phyloP scores from a whole-genome alignment of 2,329 filamentous ascomycete species.

The Penicillium sp. region DNA sequence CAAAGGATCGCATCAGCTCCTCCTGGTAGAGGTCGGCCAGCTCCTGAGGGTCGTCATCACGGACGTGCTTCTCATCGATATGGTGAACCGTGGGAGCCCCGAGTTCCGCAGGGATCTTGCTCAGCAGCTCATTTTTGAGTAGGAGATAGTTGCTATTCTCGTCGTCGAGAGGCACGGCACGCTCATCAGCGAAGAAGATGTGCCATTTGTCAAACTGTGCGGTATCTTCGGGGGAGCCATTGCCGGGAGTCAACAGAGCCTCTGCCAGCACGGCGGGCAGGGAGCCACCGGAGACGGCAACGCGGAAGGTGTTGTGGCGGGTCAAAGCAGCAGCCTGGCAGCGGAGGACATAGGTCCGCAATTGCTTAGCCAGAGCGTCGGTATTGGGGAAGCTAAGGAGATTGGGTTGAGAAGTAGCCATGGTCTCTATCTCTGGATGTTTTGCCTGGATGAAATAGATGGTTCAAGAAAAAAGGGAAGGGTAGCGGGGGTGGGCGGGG shows the following conservation, averaged over 20 bases:
- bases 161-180: conserved; percentile 85
- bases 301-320: conserved; percentile 80
- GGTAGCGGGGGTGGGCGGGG: neutral
- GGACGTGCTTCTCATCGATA: conserved; percentile 62
- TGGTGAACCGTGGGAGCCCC: conserved; percentile 68
- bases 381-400: conserved; percentile 75
- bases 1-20: conserved; percentile 76
- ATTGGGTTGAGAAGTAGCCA: conserved; percentile 46
- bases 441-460: neutral
- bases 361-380: conserved; percentile 65
- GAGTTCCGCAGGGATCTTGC: conserved; percentile 69
- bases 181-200: conserved; percentile 97
- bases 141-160: conserved; percentile 90
- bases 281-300: conserved; percentile 90
- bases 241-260: conserved; percentile 62
- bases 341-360: conserved; percentile 77
- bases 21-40: conserved; percentile 92
- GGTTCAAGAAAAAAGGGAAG: neutral
- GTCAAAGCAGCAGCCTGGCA: conserved; percentile 72
- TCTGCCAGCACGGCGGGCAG: conserved; percentile 82
- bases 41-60: conserved; percentile 83
- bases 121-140: conserved; percentile 78
- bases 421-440: conserved; percentile 21
- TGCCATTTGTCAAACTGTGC: conserved; percentile 85
- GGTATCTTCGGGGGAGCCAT: conserved; percentile 53